These are phyloP conservation scores for Jaltomata sinuosa DNA, from an alignment of 257 asterid genomes.

Conservation along the genomic window DNA sequence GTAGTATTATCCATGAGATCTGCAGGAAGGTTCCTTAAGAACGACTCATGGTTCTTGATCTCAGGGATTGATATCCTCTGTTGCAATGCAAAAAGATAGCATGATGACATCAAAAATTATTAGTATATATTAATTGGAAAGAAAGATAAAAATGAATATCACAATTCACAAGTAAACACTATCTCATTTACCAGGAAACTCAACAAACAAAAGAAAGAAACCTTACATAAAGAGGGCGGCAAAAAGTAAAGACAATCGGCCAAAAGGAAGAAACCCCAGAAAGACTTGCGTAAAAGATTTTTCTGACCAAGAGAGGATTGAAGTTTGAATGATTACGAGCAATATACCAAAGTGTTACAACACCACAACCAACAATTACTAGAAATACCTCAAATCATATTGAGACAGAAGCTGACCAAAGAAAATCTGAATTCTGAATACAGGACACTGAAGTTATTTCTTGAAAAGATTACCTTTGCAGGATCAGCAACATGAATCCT, in stretches of 20 bases:
- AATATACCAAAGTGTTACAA: not conserved
- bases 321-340: not conserved
- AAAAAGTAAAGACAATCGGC: not conserved
- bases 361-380: not conserved
- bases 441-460: not conserved
- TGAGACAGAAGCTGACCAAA: not conserved
- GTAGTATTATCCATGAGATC: conserved; percentile 50
- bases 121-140: not conserved
- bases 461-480: conserved; percentile 42
- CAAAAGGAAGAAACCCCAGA: not conserved
- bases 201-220: not conserved
- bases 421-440: not conserved
- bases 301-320: not conserved
- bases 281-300: not conserved
- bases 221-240: not conserved
- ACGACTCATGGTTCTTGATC: conserved; percentile 87
- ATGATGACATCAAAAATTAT: not conserved
- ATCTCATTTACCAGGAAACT: not conserved
- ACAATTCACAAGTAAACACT: not conserved
- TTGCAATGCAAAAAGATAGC: not conserved
- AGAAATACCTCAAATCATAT: not conserved
- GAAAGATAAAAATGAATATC: not conserved
- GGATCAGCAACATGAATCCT: conserved; percentile 94
- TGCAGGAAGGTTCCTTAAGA: conserved; percentile 76
- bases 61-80: conserved; percentile 92